Percentiles rank a stretch among this genome's conserved stretches.
Evolutionary conservation across 768 basidiomycete genomes (phyloP).

Genomic region (Gautieria morchelliformis): DNA sequence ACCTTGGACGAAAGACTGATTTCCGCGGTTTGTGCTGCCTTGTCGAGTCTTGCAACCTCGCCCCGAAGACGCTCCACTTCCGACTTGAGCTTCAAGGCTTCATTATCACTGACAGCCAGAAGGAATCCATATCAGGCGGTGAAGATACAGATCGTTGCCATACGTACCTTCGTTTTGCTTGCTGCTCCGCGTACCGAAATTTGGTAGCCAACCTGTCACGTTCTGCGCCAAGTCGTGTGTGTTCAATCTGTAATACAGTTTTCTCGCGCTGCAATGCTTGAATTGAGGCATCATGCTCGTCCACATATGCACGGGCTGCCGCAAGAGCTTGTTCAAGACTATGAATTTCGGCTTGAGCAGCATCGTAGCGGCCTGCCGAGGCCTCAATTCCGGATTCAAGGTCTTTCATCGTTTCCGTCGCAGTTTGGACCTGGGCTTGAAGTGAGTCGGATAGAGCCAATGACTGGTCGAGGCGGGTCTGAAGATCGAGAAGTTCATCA

Average conservation of each 20-base stretch:
- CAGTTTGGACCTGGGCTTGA: background rate
- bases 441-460: background rate
- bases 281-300: constrained; percentile 28
- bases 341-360: constrained; percentile 1
- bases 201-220: constrained; percentile 3
- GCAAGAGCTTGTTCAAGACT: constrained; percentile 1
- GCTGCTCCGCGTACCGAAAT: constrained; percentile 46
- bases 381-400: background rate
- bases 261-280: constrained; percentile 41
- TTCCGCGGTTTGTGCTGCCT: constrained; percentile 50
- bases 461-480: background rate
- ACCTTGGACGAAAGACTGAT: constrained; percentile 54
- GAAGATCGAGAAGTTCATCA: background rate
- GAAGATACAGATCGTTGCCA: background rate
- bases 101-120: constrained; percentile 36
- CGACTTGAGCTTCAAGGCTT: constrained; percentile 28
- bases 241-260: constrained; percentile 39
- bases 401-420: constrained; percentile 1
- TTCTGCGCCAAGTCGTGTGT: constrained; percentile 45
- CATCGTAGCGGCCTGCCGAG: background rate
- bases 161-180: constrained; percentile 51
- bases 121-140: too few relatives aligned
- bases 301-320: constrained; percentile 29
- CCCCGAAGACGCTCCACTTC: constrained; percentile 32
- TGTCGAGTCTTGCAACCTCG: constrained; percentile 44